These are phyloP conservation scores for Mycena olivaceomarginata DNA, from an alignment of 768 basidiomycete species.

Conservation along the genomic window DNA sequence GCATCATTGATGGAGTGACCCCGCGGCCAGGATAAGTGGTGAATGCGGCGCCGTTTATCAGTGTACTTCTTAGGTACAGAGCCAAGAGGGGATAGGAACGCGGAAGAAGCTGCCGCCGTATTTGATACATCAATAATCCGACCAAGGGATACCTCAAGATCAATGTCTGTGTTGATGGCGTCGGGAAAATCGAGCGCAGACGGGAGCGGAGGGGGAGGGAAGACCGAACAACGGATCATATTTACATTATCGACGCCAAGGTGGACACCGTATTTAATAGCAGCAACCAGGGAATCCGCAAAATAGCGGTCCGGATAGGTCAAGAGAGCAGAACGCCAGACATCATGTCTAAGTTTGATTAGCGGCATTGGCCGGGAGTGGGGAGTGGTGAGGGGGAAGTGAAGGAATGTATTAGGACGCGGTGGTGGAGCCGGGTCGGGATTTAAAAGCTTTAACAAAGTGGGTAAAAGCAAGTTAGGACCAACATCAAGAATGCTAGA, in stretches of 20 bases:
- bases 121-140: slow-evolving; percentile 36
- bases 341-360: slow-evolving; percentile 3
- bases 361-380: slow-evolving; percentile 33
- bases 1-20: slow-evolving; percentile 43
- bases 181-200: slow-evolving; percentile 38
- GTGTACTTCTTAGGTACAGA: slow-evolving; percentile 43
- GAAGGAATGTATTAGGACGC: slow-evolving; percentile 38
- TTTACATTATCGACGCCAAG: slow-evolving; percentile 23
- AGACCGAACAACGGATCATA: background rate
- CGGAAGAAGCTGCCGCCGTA: slow-evolving; percentile 12
- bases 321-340: background rate
- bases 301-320: slow-evolving; percentile 29
- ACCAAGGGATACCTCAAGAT: slow-evolving; percentile 27
- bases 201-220: slow-evolving; percentile 24
- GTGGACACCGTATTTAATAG: slow-evolving; percentile 34
- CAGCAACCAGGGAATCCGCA: slow-evolving; percentile 17
- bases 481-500: background rate
- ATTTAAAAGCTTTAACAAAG: background rate
- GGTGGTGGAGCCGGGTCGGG: too few relatives aligned
- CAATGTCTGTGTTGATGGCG: slow-evolving; percentile 17
- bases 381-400: slow-evolving; percentile 27
- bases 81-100: slow-evolving; percentile 43
- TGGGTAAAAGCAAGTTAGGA: background rate
- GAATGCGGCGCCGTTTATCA: slow-evolving; percentile 34
- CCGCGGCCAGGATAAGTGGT: slow-evolving; percentile 44